Conservation (phyloP, 2,329 filamentous ascomycete genomes). For the Ceratocystis alfenasii region DNA sequence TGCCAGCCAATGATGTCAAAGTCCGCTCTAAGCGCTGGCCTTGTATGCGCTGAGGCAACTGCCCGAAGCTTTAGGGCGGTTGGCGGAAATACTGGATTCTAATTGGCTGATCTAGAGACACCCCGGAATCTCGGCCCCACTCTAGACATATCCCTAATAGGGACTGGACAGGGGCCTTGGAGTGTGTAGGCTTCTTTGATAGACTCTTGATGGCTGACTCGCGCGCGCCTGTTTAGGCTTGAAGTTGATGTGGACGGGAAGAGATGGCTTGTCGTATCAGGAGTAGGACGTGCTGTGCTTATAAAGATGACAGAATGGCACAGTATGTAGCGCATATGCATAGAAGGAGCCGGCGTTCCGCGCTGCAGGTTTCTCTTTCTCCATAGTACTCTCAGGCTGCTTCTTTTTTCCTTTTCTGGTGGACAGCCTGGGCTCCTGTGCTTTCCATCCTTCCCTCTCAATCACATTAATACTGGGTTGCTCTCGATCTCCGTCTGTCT, state of each 20-base stretch:
- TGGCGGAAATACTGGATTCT: neutral
- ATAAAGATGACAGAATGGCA: neutral
- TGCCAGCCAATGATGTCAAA: neutral
- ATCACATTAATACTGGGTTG: neutral
- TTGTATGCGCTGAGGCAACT: slow-evolving; percentile 4
- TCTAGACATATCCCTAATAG: neutral
- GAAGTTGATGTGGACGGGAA: neutral
- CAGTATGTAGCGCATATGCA: too few relatives aligned
- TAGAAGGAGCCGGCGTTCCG: neutral
- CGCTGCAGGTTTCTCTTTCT: neutral
- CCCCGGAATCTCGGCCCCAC: slow-evolving; percentile 1
- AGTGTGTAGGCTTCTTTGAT: too few relatives aligned
- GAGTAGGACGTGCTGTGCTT: neutral
- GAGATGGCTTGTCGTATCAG: neutral
- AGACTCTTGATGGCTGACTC: neutral
- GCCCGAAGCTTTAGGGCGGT: neutral
- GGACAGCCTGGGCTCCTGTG: neutral
- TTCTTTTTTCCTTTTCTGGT: neutral
- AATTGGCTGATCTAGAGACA: neutral
- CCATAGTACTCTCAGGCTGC: neutral
- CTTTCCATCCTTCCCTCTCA: neutral
- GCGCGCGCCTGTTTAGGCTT: neutral
- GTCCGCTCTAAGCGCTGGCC: neutral
- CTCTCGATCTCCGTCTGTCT: neutral
- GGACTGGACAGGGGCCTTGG: neutral